Evolutionary conservation across 2,329 filamentous ascomycete genomes (phyloP), one percentile per base, ranked within the genome.

Genomic region (Berkeleyomyces rouxiae): DNA sequence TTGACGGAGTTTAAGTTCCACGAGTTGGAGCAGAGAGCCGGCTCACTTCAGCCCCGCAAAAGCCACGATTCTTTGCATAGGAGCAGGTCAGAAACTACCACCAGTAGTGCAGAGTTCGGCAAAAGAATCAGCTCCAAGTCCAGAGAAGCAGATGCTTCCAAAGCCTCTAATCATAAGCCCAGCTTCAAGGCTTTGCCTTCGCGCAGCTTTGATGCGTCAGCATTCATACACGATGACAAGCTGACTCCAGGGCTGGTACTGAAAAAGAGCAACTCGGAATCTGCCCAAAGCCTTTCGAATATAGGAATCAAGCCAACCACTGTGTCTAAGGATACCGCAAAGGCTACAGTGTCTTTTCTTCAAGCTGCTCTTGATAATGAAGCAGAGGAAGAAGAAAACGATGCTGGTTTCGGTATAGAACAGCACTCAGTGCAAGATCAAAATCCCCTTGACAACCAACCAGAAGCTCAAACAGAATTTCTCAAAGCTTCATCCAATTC

Each of bases 21-120:
- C 57, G 67, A 4, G 64, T 65, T 40, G 67, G 67, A 57, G 65
- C 67, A 13, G 65, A 40, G 44, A 16, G 58, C 42, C 33, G 51
- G 51, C 10, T 37, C 36, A 61, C 61, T 68, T 67, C 42, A 67
- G 70, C 49, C 66, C 67, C 66, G 68, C 7, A 63, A 65, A 33
- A 58, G 40, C 37, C 55, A 49, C 13, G 62, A 43, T 42, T 47
- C 57, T 37, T 31, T 16, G 23, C 16, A 16, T 40, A 61, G 23
- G 57, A 59, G 39, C 23, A 59, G 39, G 40, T 55, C 51, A 16
- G 51, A 55, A 55, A 7, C 51, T n/a, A 13, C 39, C 11, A 5
- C 23, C 13, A 39, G 11, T 39, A n/a, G 31, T 31, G 51, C 33
- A n/a, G n/a, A 31, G 33, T 37, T 36, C 7, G 33, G 7, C 5